These are phyloP conservation scores for Digitaria exilis DNA, from an alignment of 202 grass and related monocot genomes.

Conservation along the genomic window DNA sequence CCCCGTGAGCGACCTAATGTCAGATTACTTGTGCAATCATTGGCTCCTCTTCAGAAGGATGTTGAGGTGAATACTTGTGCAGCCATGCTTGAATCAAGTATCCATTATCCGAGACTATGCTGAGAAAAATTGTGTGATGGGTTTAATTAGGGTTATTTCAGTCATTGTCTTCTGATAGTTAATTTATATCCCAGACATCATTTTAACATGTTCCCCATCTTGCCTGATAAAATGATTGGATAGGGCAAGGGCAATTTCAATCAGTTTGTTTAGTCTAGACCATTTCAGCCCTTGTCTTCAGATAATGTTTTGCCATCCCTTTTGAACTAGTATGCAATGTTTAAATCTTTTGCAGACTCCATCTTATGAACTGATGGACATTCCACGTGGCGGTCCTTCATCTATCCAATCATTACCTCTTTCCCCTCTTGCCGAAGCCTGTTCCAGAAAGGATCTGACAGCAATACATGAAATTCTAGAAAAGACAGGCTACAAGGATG, in stretches of 20 bases:
- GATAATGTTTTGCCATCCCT: not conserved
- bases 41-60: slow-evolving; percentile 88
- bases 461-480: slow-evolving; percentile 98
- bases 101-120: slow-evolving; percentile 10
- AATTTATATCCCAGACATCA: slow-evolving; percentile 12
- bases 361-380: slow-evolving; percentile 89
- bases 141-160: slow-evolving; percentile 29
- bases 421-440: slow-evolving; percentile 95
- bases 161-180: slow-evolving; percentile 10
- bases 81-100: not conserved
- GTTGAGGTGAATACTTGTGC: slow-evolving; percentile 62
- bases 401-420: slow-evolving; percentile 73
- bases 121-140: not conserved
- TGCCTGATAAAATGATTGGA: not conserved
- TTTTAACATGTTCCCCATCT: slow-evolving; percentile 1
- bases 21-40: slow-evolving; percentile 80
- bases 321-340: slow-evolving; percentile 4
- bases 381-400: slow-evolving; percentile 64
- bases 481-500: slow-evolving; percentile 91
- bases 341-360: slow-evolving; percentile 66
- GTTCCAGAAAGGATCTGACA: slow-evolving; percentile 95
- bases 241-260: not conserved
- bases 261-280: not conserved
- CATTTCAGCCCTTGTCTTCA: not conserved
- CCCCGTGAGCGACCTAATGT: slow-evolving; percentile 92